These are phyloP conservation scores for Claviceps humidiphila DNA, from an alignment of 2,329 filamentous ascomycete species.

Conservation along the genomic window DNA sequence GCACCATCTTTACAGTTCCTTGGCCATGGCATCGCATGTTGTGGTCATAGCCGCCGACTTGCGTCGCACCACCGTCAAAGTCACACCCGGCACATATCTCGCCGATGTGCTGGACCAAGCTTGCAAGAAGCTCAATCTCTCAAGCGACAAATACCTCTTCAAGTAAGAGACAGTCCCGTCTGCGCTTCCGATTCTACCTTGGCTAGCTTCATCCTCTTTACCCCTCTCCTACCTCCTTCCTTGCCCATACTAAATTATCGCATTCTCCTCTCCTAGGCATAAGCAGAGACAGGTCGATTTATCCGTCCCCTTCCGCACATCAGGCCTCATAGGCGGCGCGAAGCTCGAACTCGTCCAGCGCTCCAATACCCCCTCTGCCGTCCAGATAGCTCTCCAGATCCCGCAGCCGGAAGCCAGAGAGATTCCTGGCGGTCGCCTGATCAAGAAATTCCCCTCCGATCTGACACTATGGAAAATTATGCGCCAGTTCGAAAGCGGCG, in stretches of 20 bases:
- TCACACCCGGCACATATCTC: conserved; percentile 66
- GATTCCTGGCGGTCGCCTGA: conserved; percentile 52
- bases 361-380: conserved; percentile 70
- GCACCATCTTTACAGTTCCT: background rate
- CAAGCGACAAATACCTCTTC: conserved; percentile 61
- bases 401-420: conserved; percentile 55
- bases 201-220: too few species aligned
- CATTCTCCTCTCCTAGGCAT: conserved; percentile 36
- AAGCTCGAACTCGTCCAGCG: conserved; percentile 85
- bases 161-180: conserved; percentile 43
- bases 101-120: conserved; percentile 80
- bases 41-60: conserved; percentile 74
- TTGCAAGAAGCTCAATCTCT: conserved; percentile 65
- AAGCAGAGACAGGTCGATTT: conserved; percentile 80
- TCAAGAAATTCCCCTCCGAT: conserved; percentile 78
- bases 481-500: conserved; percentile 74
- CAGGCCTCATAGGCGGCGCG: conserved; percentile 71
- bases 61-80: conserved; percentile 68
- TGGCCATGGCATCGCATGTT: conserved; percentile 70
- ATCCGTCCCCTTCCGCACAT: conserved; percentile 69
- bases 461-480: conserved; percentile 82
- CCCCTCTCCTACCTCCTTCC: background rate
- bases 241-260: background rate
- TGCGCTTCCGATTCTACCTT: too few species aligned
- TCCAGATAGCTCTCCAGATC: conserved; percentile 81